A percentile compares a stretch with the other conserved stretches of the same genome.
Conservation (phyloP, 192 early-diverging fungal species). For the Gryganskiella cystojenkinii region DNA sequence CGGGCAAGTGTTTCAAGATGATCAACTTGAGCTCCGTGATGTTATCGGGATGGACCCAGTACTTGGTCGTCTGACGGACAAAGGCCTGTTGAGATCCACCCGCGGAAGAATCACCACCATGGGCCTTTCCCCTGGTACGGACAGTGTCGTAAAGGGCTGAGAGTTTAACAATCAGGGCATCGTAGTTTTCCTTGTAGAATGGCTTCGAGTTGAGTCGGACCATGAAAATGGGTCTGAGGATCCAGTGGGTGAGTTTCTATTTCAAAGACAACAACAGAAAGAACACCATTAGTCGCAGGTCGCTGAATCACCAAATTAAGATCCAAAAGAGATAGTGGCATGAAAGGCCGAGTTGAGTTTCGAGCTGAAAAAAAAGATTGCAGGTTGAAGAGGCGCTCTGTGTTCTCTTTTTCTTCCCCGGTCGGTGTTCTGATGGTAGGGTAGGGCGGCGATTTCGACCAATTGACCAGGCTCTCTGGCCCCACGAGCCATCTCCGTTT, state of each 20-base stretch:
- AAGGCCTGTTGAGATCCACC: slow-evolving; percentile 75
- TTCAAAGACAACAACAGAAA: slow-evolving; percentile 1
- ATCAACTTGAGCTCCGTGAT: slow-evolving; percentile 95
- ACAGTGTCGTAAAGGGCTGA: slow-evolving; percentile 86
- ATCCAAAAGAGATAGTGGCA: no score
- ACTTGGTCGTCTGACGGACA: slow-evolving; percentile 96
- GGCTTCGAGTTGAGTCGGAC: slow-evolving; percentile 84
- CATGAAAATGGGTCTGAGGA: slow-evolving; percentile 84
- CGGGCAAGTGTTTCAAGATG: slow-evolving; percentile 94
- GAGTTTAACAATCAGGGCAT: slow-evolving; percentile 88
- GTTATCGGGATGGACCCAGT: slow-evolving; percentile 99
- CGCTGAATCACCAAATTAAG: no score
- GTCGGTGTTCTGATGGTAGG: not conserved
- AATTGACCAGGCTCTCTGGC: not conserved
- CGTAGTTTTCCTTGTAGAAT: slow-evolving; percentile 91
- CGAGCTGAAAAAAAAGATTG: not conserved
- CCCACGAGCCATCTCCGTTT: no score
- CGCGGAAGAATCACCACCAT: slow-evolving; percentile 64
- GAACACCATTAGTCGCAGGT: not conserved
- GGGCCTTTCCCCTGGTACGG: slow-evolving; percentile 75
- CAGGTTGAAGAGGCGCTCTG: slow-evolving; percentile 36
- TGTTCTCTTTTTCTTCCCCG: not conserved
- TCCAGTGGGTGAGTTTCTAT: slow-evolving; percentile 89
- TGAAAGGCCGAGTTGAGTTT: no score
- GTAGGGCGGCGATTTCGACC: no score